phyloP scores from a whole-genome alignment of 192 early-diverging fungal species.

The Backusella psychrophila region DNA sequence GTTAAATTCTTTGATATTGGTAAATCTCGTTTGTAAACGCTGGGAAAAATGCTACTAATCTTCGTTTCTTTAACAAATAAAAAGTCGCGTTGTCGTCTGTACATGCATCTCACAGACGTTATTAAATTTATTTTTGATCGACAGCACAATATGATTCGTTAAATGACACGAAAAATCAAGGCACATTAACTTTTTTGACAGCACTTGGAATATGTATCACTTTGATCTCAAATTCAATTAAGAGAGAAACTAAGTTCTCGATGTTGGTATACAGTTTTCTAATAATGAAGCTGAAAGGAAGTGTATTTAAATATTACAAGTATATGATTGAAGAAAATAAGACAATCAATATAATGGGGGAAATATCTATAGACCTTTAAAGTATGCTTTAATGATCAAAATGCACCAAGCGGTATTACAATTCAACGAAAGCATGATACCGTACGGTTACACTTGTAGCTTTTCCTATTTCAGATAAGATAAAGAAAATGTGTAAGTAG shows the following conservation, averaged over 20 bases:
- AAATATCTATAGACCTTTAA: background rate
- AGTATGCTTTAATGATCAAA: background rate
- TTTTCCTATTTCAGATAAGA: background rate
- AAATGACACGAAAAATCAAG: background rate
- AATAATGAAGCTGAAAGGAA: background rate
- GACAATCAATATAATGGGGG: background rate
- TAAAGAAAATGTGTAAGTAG: background rate
- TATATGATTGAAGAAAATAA: background rate
- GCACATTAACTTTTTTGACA: conserved; percentile 4
- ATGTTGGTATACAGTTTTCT: background rate
- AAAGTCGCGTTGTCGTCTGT: background rate
- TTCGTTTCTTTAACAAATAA: background rate
- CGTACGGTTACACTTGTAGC: background rate
- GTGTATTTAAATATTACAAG: background rate
- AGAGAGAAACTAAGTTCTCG: background rate
- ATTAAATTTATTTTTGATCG: conserved; percentile 6
- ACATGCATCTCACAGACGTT: background rate
- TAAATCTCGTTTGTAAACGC: background rate
- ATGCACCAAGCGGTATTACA: background rate
- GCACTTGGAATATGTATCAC: background rate
- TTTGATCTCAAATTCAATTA: background rate
- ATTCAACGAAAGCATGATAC: background rate
- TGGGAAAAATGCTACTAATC: background rate
- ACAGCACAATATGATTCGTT: background rate
- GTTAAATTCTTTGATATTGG: background rate